Conservation (phyloP, 1,284 basidiomycete species). For the Tilletia caries region DNA sequence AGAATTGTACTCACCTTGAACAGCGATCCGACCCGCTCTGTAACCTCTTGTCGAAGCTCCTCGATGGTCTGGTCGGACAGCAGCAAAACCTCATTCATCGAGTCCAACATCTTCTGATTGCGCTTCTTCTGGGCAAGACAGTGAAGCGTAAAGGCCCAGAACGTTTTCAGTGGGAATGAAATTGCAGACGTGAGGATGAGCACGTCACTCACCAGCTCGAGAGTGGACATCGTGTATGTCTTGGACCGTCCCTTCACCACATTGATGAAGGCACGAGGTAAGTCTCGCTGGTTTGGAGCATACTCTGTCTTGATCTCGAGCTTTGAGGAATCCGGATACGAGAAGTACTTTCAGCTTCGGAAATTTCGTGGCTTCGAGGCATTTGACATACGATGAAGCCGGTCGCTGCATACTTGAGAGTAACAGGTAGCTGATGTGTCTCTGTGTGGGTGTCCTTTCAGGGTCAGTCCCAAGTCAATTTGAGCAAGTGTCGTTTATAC, state of each 20-base stretch:
- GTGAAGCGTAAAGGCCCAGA: neutral
- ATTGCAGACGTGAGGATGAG: neutral
- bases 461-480: too few relatives aligned
- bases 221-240: conserved; percentile 65
- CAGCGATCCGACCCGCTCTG: conserved; percentile 25
- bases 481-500: too few relatives aligned
- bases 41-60: conserved; percentile 27
- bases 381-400: conserved; percentile 65
- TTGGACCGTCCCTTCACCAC: conserved; percentile 54
- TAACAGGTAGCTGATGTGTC: conserved; percentile 65
- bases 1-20: conserved; percentile 29
- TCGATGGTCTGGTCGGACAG: conserved; percentile 63
- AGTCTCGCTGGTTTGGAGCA: conserved; percentile 20
- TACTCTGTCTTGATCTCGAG: neutral
- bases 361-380: neutral
- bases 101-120: conserved; percentile 77
- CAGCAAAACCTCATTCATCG: conserved; percentile 73
- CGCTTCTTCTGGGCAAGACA: conserved; percentile 64
- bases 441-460: conserved; percentile 19
- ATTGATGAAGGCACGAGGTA: conserved; percentile 62
- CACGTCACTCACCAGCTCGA: conserved; percentile 59
- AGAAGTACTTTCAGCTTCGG: neutral
- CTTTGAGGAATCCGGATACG: neutral
- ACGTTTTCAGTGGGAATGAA: neutral
- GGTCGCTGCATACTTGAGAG: conserved; percentile 65